Conservation (phyloP, 495 filamentous ascomycete species). For the Daldinia concentrica region DNA sequence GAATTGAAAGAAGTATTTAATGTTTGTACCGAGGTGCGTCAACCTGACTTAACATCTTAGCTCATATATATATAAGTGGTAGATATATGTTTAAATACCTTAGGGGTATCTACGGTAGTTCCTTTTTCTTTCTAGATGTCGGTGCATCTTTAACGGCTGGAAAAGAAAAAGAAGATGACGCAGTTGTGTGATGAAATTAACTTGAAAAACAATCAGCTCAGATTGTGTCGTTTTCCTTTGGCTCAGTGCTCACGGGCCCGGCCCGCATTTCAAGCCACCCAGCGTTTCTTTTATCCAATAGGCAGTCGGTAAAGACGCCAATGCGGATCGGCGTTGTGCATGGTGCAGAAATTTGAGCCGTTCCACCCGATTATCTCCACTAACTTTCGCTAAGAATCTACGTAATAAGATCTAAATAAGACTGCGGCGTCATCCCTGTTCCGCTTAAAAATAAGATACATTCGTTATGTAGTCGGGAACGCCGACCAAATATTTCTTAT, state of each 20-base stretch:
- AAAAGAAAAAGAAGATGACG: constrained; percentile 34
- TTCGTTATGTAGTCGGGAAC: background rate
- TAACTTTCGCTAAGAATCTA: background rate
- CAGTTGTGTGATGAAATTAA: constrained; percentile 7
- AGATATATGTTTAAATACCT: background rate
- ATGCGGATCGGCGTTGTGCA: constrained; percentile 21
- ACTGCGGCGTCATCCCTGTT: constrained; percentile 5
- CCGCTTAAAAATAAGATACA: background rate
- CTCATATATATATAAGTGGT: background rate
- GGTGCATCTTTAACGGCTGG: background rate
- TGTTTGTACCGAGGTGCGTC: too few relatives aligned
- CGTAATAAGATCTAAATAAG: too few relatives aligned
- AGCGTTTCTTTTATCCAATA: constrained; percentile 29
- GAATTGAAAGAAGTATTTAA: too few relatives aligned
- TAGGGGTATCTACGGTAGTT: background rate
- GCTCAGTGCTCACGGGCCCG: constrained; percentile 13
- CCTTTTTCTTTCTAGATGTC: background rate
- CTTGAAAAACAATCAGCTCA: constrained; percentile 25
- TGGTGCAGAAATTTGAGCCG: constrained; percentile 18
- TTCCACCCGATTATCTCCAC: constrained; percentile 23
- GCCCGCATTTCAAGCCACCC: constrained; percentile 21
- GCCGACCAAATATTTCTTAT: background rate
- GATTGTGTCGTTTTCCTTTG: background rate
- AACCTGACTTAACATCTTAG: background rate
- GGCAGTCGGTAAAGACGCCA: constrained; percentile 6